Percentiles rank a stretch among this genome's conserved stretches.
Evolutionary conservation across 148 eudicot genomes (phyloP).

Genomic region (Fagopyrum homotropicum): DNA sequence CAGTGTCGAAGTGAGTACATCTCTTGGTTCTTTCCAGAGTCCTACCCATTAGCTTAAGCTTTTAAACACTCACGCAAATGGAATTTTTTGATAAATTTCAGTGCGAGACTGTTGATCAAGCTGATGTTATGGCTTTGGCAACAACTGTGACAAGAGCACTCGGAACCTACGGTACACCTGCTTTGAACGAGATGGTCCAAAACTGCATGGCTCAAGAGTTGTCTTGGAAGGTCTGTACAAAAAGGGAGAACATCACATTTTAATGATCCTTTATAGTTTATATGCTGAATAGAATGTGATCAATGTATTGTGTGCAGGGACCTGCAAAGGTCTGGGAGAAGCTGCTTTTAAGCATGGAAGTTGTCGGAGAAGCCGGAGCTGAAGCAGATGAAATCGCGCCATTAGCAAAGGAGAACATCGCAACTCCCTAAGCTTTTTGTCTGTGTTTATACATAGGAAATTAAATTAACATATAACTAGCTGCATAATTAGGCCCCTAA

Average conservation of each 20-base stretch:
- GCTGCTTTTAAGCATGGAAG: constrained; percentile 49
- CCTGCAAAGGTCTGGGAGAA: constrained; percentile 84
- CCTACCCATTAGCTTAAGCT: neutral
- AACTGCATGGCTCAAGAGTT: constrained; percentile 91
- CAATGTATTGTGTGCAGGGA: constrained; percentile 30
- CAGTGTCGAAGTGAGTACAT: constrained; percentile 53
- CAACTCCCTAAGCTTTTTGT: constrained; percentile 34
- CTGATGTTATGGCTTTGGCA: constrained; percentile 61
- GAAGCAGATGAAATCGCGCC: constrained; percentile 83
- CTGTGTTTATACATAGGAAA: neutral
- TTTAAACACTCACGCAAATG: neutral
- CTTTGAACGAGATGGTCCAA: constrained; percentile 53
- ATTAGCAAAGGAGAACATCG: constrained; percentile 75
- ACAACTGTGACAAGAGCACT: constrained; percentile 64
- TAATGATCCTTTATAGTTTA: neutral
- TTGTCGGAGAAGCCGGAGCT: constrained; percentile 55
- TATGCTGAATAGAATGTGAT: neutral
- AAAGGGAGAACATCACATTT: neutral
- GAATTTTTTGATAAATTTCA: constrained; percentile 13
- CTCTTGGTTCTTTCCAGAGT: neutral
- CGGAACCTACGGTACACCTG: constrained; percentile 49
- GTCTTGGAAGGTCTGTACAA: constrained; percentile 79
- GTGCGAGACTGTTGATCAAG: constrained; percentile 74
- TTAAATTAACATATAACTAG: neutral
- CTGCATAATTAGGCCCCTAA: neutral